Evolutionary conservation across 2,329 filamentous ascomycete species (phyloP).

Genomic region (Teratosphaeria nubilosa): DNA sequence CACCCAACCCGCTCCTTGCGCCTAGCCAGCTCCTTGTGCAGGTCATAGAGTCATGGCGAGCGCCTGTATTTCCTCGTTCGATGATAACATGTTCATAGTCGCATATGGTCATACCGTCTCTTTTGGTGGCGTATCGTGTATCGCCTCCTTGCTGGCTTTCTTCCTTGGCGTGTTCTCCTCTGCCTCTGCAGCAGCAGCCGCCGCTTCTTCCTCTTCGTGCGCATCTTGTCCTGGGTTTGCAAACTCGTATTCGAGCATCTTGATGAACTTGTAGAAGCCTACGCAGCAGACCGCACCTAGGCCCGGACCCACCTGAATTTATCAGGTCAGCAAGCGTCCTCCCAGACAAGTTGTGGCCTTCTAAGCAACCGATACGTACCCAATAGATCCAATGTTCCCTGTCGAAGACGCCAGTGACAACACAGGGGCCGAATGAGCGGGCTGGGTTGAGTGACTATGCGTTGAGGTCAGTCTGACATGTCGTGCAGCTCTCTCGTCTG

Average conservation of each 20-base stretch:
- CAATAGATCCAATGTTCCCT: conserved; percentile 24
- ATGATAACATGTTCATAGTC: too few relatives aligned
- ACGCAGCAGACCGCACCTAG: conserved; percentile 11
- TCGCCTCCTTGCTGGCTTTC: neutral
- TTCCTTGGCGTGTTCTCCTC: conserved; percentile 3
- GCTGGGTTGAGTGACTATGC: conserved; percentile 27
- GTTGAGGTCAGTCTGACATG: neutral
- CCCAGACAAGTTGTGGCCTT: conserved; percentile 3
- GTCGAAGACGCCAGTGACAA: conserved; percentile 20
- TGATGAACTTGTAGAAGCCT: conserved; percentile 20
- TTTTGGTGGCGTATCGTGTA: neutral
- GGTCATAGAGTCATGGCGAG: too few relatives aligned
- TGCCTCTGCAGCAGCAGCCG: conserved; percentile 1
- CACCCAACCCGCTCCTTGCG: too few relatives aligned
- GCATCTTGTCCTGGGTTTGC: conserved; percentile 21
- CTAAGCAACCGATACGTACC: conserved; percentile 4
- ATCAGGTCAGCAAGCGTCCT: neutral
- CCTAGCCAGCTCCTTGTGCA: too few relatives aligned
- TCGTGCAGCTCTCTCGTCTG: neutral
- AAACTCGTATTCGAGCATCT: conserved; percentile 21
- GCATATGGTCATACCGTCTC: neutral
- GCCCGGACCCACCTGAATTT: conserved; percentile 10
- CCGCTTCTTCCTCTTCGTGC: conserved; percentile 3
- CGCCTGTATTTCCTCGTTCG: too few relatives aligned
- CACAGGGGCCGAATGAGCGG: conserved; percentile 25